Base-by-base conservation (phyloP, 139 green algal species). In the Chlorella sorokiniana region DNA sequence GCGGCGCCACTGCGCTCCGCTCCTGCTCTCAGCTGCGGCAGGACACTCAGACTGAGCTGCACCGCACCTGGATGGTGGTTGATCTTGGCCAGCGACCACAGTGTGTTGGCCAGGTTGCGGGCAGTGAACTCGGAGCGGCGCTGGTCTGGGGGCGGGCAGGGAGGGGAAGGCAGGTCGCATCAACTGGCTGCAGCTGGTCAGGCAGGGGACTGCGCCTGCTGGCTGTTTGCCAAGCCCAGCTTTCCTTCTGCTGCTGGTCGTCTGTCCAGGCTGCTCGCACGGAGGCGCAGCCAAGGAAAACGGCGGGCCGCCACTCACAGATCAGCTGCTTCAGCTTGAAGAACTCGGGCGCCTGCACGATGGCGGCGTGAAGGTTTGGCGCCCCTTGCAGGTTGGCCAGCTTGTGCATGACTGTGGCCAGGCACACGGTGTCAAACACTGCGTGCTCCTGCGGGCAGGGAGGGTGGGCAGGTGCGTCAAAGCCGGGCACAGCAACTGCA, bases 81-180 rank as follows among this genome's bases (percentile, higher is more conserved):
- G 71, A 90, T 84, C 79, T 90, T 91, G 35, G 88, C 88, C 54
- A 92, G 75, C 31, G 29, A 70, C 85, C 89, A 93, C 35, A 93
- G 37, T 10, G 77, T 82, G 79, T 93, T 93, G 69, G 72, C 72
- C 23, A 91, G 65, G 84, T 93, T 92, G 52, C 88, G 84, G 0
- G 81, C 82, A 3, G 80, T 83, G 68, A 88, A 86, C 68, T 86
- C 73, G 0, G 20, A 4, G 31, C 61, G 56, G 31, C 80, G 80
- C 33, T 80, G 10, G 10, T 76, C 79, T 84, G 79, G 40, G 41
- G 70, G 31, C n/a, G n/a, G n/a, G n/a, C n/a, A n/a, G 31, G 61
- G n/a, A 3, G 20, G 62, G 18, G 45, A 9, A 56, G 3, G 38
- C 40, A 11, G 41, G 59, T 5, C 23, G 54, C 23, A 54, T 22